A percentile compares a stretch with the other conserved stretches of the same genome.
phyloP scores from a whole-genome alignment of 148 eudicot species.

The Vaccinium myrtillus region DNA sequence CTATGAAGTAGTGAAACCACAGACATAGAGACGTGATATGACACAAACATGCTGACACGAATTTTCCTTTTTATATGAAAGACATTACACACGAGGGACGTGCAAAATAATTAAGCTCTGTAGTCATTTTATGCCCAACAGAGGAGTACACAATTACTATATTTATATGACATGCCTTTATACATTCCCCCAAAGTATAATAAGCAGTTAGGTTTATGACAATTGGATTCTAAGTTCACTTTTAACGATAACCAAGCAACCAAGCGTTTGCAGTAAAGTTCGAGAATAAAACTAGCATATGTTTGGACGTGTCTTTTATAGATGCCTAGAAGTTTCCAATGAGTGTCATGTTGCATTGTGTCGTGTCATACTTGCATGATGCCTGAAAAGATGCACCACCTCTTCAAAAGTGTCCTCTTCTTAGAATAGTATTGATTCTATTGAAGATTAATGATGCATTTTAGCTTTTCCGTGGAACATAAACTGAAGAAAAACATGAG shows the following conservation, averaged over 20 bases:
- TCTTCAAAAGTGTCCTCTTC: not conserved
- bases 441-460: not conserved
- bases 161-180: not conserved
- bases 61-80: not conserved
- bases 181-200: not conserved
- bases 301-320: not conserved
- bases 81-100: not conserved
- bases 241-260: not conserved
- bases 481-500: no score
- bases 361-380: not conserved
- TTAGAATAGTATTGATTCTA: no score
- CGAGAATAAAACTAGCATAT: not conserved
- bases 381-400: not conserved
- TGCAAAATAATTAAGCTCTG: not conserved
- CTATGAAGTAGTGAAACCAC: not conserved
- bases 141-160: not conserved
- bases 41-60: not conserved
- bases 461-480: no score
- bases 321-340: not conserved
- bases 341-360: not conserved
- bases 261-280: not conserved
- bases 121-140: not conserved
- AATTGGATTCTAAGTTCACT: not conserved
- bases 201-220: not conserved
- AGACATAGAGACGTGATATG: not conserved